Conservation (phyloP, 163 green algal genomes). For the Scenedesmus sp. region DNA sequence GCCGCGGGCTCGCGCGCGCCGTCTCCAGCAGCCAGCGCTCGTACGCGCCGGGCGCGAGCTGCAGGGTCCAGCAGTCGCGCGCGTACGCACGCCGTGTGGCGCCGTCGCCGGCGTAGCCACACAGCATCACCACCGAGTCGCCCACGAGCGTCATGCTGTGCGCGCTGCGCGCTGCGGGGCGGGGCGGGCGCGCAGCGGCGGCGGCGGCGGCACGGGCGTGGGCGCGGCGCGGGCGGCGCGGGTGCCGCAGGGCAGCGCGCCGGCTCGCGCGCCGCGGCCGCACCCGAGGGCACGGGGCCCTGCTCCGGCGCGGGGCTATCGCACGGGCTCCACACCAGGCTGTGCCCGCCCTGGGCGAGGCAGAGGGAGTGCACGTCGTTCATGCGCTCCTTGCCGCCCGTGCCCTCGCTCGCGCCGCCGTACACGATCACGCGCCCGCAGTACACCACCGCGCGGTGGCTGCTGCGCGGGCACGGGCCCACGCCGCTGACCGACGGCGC, state of each 20-base stretch:
- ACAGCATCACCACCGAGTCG: slow-evolving; percentile 2
- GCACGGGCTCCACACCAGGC: slow-evolving; percentile 16
- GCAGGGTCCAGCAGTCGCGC: slow-evolving; percentile 33
- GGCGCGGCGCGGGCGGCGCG: no score
- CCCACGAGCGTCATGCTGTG: slow-evolving; percentile 26
- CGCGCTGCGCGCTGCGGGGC: slow-evolving; percentile 26
- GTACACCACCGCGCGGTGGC: slow-evolving; percentile 19
- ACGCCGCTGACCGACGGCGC: background rate
- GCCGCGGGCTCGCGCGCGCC: background rate
- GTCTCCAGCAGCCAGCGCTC: background rate
- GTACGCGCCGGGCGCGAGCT: background rate
- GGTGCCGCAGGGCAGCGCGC: no score
- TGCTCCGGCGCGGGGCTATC: background rate
- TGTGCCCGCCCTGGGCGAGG: background rate
- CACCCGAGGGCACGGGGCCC: no score
- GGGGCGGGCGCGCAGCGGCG: no score
- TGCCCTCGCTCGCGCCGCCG: slow-evolving; percentile 18
- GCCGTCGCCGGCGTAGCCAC: slow-evolving; percentile 26
- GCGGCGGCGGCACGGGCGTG: no score
- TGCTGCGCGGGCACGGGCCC: slow-evolving; percentile 3
- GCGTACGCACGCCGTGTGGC: background rate
- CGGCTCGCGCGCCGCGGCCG: no score
- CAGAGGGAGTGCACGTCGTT: slow-evolving; percentile 21
- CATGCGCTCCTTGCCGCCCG: slow-evolving; percentile 10
- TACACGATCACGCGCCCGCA: slow-evolving; percentile 22